Percentiles rank a stretch among this genome's conserved stretches.
phyloP scores from a whole-genome alignment of 1,284 basidiomycete species.

The Anthracocystis setariae region DNA sequence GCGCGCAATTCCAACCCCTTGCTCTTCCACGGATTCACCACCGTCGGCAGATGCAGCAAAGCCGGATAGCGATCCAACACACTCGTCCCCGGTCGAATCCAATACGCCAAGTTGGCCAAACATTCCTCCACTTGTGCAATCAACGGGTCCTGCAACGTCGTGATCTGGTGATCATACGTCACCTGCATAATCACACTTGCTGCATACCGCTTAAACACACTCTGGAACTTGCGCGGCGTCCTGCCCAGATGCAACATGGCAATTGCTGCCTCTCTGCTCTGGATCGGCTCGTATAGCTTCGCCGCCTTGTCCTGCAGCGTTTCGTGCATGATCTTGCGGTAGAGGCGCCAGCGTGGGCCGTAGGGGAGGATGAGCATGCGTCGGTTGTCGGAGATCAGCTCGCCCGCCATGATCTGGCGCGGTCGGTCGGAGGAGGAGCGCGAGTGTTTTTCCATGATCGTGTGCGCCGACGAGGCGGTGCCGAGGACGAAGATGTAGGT shows the following conservation, averaged over 20 bases:
- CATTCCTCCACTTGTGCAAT: slow-evolving; percentile 29
- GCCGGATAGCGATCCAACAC: slow-evolving; percentile 38
- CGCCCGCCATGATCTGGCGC: slow-evolving; percentile 42
- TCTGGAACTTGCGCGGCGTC: slow-evolving; percentile 12
- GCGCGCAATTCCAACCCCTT: slow-evolving; percentile 32
- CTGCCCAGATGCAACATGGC: slow-evolving; percentile 21
- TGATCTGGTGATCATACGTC: slow-evolving; percentile 18
- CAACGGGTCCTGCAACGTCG: slow-evolving; percentile 30
- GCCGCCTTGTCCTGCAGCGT: slow-evolving; percentile 44
- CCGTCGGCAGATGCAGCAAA: slow-evolving; percentile 31
- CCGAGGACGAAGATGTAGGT: slow-evolving; percentile 35
- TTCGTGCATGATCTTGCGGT: slow-evolving; percentile 41
- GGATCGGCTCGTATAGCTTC: slow-evolving; percentile 38
- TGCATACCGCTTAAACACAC: slow-evolving; percentile 37
- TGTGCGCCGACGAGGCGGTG: slow-evolving; percentile 21
- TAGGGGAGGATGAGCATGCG: slow-evolving; percentile 48
- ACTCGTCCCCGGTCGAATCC: slow-evolving; percentile 33
- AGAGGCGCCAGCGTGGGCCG: slow-evolving; percentile 43
- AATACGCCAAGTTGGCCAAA: slow-evolving; percentile 24
- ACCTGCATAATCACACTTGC: slow-evolving; percentile 51
- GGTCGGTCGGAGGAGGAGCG: slow-evolving; percentile 20
- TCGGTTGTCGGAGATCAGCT: slow-evolving; percentile 46
- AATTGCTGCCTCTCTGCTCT: slow-evolving; percentile 27
- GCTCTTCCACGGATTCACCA: slow-evolving; percentile 50
- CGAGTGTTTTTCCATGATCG: slow-evolving; percentile 28